These are phyloP conservation scores for Royoungia palumana DNA, from an alignment of 768 basidiomycete genomes.

Conservation along the genomic window DNA sequence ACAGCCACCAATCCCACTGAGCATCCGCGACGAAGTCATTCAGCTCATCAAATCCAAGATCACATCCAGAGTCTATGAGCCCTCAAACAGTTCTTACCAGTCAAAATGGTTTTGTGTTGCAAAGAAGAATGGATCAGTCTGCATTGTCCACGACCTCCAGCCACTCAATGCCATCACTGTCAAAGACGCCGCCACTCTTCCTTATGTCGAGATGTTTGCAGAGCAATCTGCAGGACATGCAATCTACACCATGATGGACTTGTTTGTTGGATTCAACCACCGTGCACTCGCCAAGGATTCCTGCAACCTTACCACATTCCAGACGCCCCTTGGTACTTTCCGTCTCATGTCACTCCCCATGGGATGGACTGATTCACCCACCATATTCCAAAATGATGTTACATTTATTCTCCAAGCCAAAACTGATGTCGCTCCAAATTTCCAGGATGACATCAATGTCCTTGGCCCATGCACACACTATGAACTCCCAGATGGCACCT, in stretches of 20 bases:
- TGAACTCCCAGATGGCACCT: conserved; percentile 6
- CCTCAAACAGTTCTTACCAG: conserved; percentile 36
- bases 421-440: conserved; percentile 35
- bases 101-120: conserved; percentile 40
- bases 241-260: conserved; percentile 2
- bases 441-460: conserved; percentile 40
- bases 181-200: conserved; percentile 9
- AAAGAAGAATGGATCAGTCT: conserved; percentile 25
- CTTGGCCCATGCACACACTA: conserved; percentile 37
- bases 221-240: conserved; percentile 13
- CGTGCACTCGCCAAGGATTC: conserved; percentile 2
- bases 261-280: conserved; percentile 2
- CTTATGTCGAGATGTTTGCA: conserved; percentile 8
- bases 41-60: conserved; percentile 35
- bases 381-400: conserved; percentile 40
- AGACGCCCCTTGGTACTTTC: conserved; percentile 37
- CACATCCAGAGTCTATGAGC: conserved; percentile 39
- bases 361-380: conserved; percentile 42
- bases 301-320: conserved; percentile 42
- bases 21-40: conserved; percentile 23
- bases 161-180: conserved; percentile 18
- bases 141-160: conserved; percentile 24
- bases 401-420: conserved; percentile 37
- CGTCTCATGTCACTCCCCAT: conserved; percentile 35
- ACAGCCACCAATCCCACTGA: conserved; percentile 31